These are phyloP conservation scores for Lithospermum erythrorhizon DNA, from an alignment of 257 asterid species.

Conservation along the genomic window DNA sequence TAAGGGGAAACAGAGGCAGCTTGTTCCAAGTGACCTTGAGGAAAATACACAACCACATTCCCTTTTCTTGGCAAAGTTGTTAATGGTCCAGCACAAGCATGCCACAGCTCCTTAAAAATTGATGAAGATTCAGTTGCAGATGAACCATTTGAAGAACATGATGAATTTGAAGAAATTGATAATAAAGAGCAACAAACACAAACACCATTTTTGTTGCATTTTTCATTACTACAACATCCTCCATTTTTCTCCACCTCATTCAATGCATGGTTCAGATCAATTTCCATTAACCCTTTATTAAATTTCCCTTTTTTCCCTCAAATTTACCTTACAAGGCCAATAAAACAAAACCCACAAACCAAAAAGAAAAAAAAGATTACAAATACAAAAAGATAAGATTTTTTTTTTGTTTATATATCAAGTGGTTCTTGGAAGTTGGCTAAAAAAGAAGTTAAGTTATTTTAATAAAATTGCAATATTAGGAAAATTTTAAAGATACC, in stretches of 20 bases:
- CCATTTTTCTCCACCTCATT: conserved; percentile 54
- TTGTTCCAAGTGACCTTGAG: conserved; percentile 93
- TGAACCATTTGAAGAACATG: conserved; percentile 56
- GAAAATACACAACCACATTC: conserved; percentile 80
- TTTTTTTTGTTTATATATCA: not conserved
- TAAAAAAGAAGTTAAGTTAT: no score
- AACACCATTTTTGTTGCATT: conserved; percentile 43
- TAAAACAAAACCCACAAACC: conserved; percentile 7
- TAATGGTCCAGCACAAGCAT: conserved; percentile 96
- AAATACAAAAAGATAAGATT: conserved; percentile 14
- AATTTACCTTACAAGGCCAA: conserved; percentile 15
- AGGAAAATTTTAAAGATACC: conserved; percentile 12
- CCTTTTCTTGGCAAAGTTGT: conserved; percentile 82
- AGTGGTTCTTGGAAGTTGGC: conserved; percentile 8
- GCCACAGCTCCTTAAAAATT: conserved; percentile 81
- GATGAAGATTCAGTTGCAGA: conserved; percentile 40
- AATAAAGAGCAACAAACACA: conserved; percentile 36
- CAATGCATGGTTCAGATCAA: conserved; percentile 80
- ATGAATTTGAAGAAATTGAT: conserved; percentile 32
- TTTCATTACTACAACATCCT: conserved; percentile 39
- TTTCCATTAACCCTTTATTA: conserved; percentile 50
- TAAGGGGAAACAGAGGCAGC: conserved; percentile 54
- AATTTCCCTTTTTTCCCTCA: conserved; percentile 5
- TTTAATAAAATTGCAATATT: not conserved
- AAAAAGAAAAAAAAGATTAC: conserved; percentile 7